phyloP scores from a whole-genome alignment of 2,329 filamentous ascomycete genomes.

The Zymoseptoria passerinii region DNA sequence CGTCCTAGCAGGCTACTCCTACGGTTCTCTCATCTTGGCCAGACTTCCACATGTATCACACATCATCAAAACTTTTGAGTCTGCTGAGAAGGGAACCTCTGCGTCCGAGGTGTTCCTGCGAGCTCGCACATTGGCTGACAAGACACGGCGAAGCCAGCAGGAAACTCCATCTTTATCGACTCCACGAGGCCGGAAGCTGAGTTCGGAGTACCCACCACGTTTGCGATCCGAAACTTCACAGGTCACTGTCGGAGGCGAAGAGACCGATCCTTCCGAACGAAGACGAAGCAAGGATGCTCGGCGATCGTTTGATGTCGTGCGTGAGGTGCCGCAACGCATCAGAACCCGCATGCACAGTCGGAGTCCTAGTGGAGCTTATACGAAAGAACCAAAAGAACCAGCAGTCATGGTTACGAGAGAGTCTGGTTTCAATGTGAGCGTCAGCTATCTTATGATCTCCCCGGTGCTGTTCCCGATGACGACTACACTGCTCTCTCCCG shows the following conservation, averaged over 20 bases:
- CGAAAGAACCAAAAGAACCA: slow-evolving; percentile 18
- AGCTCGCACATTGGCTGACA: slow-evolving; percentile 58
- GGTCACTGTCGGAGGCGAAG: slow-evolving; percentile 39
- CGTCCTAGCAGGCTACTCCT: slow-evolving; percentile 76
- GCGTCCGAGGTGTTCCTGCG: slow-evolving; percentile 62
- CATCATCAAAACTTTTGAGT: slow-evolving; percentile 53
- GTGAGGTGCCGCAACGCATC: slow-evolving; percentile 32
- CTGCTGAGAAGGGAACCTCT: slow-evolving; percentile 46
- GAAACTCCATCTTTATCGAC: slow-evolving; percentile 21
- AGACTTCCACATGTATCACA: slow-evolving; percentile 53
- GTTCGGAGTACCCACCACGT: slow-evolving; percentile 2
- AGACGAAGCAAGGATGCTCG: slow-evolving; percentile 36
- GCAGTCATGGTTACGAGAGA: not conserved
- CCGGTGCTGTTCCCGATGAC: slow-evolving; percentile 40
- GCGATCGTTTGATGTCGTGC: slow-evolving; percentile 27
- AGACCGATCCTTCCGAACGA: slow-evolving; percentile 34
- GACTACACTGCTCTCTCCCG: slow-evolving; percentile 24
- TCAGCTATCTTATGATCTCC: slow-evolving; percentile 39
- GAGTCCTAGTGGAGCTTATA: slow-evolving; percentile 25
- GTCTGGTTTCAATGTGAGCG: slow-evolving; percentile 9
- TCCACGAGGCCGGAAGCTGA: slow-evolving; percentile 26
- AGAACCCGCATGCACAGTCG: slow-evolving; percentile 20
- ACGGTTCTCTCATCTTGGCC: slow-evolving; percentile 74
- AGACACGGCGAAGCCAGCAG: slow-evolving; percentile 46
- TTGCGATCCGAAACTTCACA: slow-evolving; percentile 8